Evolutionary conservation across 2,329 filamentous ascomycete species (phyloP).

Genomic region (Fusarium tupiense): DNA sequence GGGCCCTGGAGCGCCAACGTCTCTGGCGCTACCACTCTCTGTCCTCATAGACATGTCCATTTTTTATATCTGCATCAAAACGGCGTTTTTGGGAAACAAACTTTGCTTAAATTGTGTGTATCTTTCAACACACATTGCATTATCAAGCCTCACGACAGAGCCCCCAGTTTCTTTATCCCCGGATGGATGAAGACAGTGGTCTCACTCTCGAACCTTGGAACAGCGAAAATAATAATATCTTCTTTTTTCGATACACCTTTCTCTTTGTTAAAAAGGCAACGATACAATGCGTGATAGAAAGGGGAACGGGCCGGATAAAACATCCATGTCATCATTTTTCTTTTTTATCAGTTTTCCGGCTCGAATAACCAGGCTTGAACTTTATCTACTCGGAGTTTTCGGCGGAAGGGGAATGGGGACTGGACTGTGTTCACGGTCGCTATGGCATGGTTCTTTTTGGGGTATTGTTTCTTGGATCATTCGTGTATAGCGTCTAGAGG

Average conservation of each 20-base stretch:
- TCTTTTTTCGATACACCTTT: not conserved
- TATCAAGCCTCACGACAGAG: constrained; percentile 6
- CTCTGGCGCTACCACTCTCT: constrained; percentile 38
- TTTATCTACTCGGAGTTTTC: constrained; percentile 16
- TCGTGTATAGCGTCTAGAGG: constrained; percentile 21
- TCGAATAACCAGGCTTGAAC: not conserved
- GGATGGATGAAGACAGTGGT: constrained; percentile 12
- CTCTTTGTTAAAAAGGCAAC: constrained; percentile 7
- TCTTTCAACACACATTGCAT: not conserved
- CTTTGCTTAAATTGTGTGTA: constrained; percentile 10
- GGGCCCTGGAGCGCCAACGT: constrained; percentile 38
- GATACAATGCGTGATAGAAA: constrained; percentile 24
- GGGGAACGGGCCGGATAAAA: not conserved
- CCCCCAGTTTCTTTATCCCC: constrained; percentile 1
- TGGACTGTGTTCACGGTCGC: constrained; percentile 9
- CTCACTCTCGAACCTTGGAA: constrained; percentile 2
- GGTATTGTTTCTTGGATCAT: constrained; percentile 2
- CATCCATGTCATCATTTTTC: not conserved
- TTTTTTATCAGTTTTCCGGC: not conserved
- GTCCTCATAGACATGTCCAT: constrained; percentile 10
- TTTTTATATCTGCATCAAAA: constrained; percentile 15
- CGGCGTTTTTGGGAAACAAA: constrained; percentile 23
- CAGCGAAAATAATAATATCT: constrained; percentile 6
- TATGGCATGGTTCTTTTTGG: constrained; percentile 2
- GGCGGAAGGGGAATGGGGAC: not conserved